Conservation (phyloP, 371 early-diverging fungal species). For the Rhizomucor pusillus region DNA sequence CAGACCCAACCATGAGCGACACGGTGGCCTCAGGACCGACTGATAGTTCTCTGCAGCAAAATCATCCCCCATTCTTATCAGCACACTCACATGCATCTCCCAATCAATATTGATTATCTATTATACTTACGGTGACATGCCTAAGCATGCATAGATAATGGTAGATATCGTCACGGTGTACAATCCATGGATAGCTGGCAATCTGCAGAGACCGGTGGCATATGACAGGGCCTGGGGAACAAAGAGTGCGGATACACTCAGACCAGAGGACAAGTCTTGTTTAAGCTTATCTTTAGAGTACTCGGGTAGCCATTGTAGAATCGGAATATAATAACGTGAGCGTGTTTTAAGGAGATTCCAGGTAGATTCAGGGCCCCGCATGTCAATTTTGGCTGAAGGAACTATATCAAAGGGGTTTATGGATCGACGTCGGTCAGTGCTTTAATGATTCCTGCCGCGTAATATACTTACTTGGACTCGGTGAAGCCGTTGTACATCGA, state of each 20-base stretch:
- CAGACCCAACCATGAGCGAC: conserved; percentile 84
- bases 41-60: conserved; percentile 61
- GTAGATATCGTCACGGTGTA: conserved; percentile 75
- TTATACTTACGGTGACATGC: conserved; percentile 69
- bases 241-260: conserved; percentile 78
- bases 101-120: not conserved
- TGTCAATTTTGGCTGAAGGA: conserved; percentile 1
- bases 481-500: not conserved
- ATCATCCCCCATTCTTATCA: not conserved
- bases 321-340: conserved; percentile 79
- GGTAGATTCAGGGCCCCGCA: not conserved
- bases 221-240: conserved; percentile 85
- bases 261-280: conserved; percentile 72
- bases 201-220: conserved; percentile 45
- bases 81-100: too few relatives aligned
- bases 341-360: conserved; percentile 38
- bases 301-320: conserved; percentile 77
- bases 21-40: conserved; percentile 93
- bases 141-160: conserved; percentile 76
- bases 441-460: not conserved
- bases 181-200: conserved; percentile 78
- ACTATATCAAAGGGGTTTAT: not conserved
- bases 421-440: not conserved
- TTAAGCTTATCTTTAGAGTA: conserved; percentile 49
- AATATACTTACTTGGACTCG: conserved; percentile 7